Evolutionary conservation across 2,329 filamentous ascomycete species (phyloP).

Genomic region (Pestalotiopsis sp.): DNA sequence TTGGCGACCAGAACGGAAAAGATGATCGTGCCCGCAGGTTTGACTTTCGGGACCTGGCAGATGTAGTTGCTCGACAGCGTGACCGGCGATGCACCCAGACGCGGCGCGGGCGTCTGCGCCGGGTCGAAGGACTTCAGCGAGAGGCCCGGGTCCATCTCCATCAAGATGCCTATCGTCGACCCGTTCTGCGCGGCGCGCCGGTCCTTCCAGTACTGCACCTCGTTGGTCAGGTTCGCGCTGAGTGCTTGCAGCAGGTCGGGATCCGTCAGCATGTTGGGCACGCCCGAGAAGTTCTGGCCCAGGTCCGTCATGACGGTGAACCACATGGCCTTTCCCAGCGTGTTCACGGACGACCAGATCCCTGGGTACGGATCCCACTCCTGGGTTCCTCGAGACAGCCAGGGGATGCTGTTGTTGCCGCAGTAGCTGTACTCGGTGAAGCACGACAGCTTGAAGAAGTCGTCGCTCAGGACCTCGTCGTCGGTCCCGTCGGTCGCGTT

Average conservation of each 20-base stretch:
- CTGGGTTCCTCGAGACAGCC: conserved; percentile 1
- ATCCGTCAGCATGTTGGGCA: conserved; percentile 21
- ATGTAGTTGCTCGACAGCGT: conserved; percentile 16
- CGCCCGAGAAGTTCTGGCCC: conserved; percentile 13
- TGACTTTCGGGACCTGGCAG: conserved; percentile 19
- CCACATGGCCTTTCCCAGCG: conserved; percentile 20
- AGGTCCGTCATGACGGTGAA: conserved; percentile 20
- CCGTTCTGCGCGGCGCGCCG: not conserved
- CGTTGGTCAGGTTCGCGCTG: conserved; percentile 19
- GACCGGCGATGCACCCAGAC: not conserved
- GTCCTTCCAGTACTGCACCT: conserved; percentile 12
- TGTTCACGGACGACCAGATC: conserved; percentile 16
- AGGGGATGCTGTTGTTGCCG: conserved; percentile 10
- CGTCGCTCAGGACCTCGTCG: conserved; percentile 16
- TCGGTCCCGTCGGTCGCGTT: conserved; percentile 5
- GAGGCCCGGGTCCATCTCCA: not conserved
- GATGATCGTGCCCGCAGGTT: conserved; percentile 16
- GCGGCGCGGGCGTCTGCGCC: too few species aligned
- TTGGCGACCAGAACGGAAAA: conserved; percentile 18
- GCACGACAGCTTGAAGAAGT: conserved; percentile 18
- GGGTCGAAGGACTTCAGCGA: not conserved
- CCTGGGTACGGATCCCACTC: conserved; percentile 9
- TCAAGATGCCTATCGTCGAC: not conserved
- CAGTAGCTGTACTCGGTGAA: conserved; percentile 13
- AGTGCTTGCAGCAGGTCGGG: conserved; percentile 19